Evolutionary conservation across 2,329 filamentous ascomycete species (phyloP), one percentile per base, ranked within the genome.

Genomic region (Aureobasidium sp.): DNA sequence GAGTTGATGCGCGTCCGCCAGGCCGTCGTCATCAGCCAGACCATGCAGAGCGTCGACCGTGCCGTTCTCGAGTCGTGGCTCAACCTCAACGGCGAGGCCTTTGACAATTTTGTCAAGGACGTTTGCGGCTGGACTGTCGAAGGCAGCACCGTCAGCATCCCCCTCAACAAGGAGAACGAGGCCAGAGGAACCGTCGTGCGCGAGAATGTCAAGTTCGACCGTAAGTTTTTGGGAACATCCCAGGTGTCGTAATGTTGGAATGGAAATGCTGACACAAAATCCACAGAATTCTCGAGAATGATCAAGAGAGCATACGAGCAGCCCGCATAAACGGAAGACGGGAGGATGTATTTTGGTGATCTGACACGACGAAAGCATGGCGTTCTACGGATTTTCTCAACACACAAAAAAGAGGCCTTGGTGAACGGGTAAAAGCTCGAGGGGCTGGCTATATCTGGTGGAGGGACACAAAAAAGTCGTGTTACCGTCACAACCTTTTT

Each of bases 131-230:
- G 93, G 91, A 84, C 83, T 68, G 81, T 96, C 43, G 87, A 90
- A 63, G 84, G 80, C 31, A 71, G 73, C 40, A 76, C 70, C 63
- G 86, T 96, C 64, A 84, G 84, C 74, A 84, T 99, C 60, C 94
- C 94, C 60, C 80, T 87, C 70, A 99, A 99, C 79, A 89, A 94
- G 71, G 94, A 99, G 77, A 96, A 96, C 74, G 93, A 97, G 83
- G 94, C 91, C 46, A 90, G 95, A 81, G 94, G 94, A 75, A 88
- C 91, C 42, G 89, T 96, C 74, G 95, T 96, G 70, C 84, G 92
- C 69, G 94, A 99, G 81, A 92, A 94, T 66, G 94, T 99, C 71
- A 90, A 88, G 75, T 87, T 95, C 62, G 89, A 94, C 67, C 90
- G 77, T 79, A 72, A 74, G 77, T 74, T 17, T 19, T 42, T 37